These are phyloP conservation scores for Colletotrichum eleusines DNA, from an alignment of 2,329 filamentous ascomycete genomes.

Conservation along the genomic window DNA sequence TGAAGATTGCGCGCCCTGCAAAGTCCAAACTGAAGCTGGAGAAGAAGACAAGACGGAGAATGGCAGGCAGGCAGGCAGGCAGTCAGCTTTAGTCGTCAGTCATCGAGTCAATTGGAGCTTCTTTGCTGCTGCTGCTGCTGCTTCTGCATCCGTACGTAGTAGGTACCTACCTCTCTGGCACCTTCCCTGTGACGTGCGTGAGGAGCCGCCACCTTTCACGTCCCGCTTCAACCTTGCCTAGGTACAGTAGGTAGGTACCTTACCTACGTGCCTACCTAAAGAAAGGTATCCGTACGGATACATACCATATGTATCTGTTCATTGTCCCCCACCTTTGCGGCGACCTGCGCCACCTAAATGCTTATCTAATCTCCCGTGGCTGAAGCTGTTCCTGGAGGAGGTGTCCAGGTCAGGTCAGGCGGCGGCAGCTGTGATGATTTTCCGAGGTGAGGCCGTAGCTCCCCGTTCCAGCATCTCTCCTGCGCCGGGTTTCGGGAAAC, in stretches of 20 bases:
- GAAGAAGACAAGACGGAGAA: not conserved
- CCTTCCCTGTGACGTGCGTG: constrained; percentile 41
- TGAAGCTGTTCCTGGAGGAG: constrained; percentile 3
- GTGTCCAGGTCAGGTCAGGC: not conserved
- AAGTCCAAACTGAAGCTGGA: not conserved
- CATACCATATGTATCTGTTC: too few species aligned
- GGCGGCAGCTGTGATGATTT: constrained; percentile 28
- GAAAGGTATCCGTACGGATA: too few species aligned
- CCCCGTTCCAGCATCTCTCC: constrained; percentile 13
- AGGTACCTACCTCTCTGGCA: constrained; percentile 16
- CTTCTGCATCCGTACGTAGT: constrained; percentile 1
- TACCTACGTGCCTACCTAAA: too few species aligned
- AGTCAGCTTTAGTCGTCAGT: constrained; percentile 39
- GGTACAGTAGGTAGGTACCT: not conserved
- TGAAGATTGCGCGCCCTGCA: not conserved
- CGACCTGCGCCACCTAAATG: not conserved
- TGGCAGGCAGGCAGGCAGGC: constrained; percentile 31
- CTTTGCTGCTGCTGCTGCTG: constrained; percentile 17
- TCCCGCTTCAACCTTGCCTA: not conserved
- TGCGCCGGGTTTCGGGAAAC: constrained; percentile 36
- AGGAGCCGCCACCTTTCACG: constrained; percentile 21
- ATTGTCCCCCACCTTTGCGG: constrained; percentile 7
- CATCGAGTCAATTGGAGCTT: constrained; percentile 29
- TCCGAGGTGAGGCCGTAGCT: constrained; percentile 40
- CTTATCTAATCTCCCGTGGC: constrained; percentile 19